Evolutionary conservation across 2,329 filamentous ascomycete species (phyloP).

Genomic region (Tolypocladium inflatum): DNA sequence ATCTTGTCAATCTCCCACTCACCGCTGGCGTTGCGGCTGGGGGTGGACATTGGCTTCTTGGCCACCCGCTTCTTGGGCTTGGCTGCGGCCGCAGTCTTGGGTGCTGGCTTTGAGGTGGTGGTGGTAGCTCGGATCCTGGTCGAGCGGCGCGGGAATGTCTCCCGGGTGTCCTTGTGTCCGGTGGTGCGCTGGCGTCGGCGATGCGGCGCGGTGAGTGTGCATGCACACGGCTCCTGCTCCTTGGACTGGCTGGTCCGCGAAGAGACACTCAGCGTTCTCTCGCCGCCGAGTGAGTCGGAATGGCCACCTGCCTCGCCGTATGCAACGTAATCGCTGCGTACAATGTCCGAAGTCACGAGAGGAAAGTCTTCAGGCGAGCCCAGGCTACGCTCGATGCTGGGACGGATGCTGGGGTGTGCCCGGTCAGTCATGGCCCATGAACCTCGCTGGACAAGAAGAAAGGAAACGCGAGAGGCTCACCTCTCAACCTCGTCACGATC

Average conservation of each 20-base stretch:
- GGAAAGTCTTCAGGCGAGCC: neutral
- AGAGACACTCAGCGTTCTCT: neutral
- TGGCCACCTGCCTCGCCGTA: neutral
- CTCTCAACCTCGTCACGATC: conserved; percentile 4
- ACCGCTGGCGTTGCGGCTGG: neutral
- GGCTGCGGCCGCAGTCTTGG: conserved; percentile 1
- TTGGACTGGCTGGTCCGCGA: neutral
- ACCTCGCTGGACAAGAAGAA: neutral
- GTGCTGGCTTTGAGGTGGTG: neutral
- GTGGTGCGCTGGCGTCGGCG: neutral
- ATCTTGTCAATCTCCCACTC: conserved; percentile 41
- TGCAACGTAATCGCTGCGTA: neutral
- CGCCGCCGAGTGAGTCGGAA: neutral
- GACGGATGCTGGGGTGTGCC: conserved; percentile 2
- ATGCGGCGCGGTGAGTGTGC: neutral
- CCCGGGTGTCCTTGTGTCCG: too few species aligned
- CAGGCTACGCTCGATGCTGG: conserved; percentile 6
- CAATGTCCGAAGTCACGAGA: neutral
- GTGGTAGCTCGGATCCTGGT: neutral
- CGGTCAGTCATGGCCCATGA: neutral
- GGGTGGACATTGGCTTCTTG: neutral
- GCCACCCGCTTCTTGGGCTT: conserved; percentile 7
- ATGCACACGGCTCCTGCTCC: too few species aligned
- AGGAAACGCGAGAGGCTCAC: conserved; percentile 2
- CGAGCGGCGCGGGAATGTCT: neutral